Base-by-base conservation (phyloP, 306 rosid genomes). In the Cicer bijugum region DNA sequence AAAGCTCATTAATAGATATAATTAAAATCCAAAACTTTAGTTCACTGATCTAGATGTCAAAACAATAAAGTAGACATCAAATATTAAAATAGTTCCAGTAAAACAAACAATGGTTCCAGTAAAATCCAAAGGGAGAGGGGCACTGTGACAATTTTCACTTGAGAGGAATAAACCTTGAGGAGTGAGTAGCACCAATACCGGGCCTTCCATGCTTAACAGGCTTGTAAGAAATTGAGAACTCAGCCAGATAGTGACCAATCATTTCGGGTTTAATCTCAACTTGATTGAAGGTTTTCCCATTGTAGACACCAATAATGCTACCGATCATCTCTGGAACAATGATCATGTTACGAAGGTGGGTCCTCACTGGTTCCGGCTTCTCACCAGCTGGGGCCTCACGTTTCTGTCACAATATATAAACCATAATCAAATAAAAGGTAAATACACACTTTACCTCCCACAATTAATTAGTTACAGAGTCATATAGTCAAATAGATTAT, bases 131-230 rank as follows among this genome's bases (percentile, higher is more conserved):
- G 0, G 3, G 7, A 2, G 47, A 51, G 48, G 11, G 4, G n/a
- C 20, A 14, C 6, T 3, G 40, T 33, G 33, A 43, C 1, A 8
- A 38, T 71, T 58, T 70, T 93, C 93, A 93, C 89, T 93, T 93
- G 2, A 93, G 97, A 69, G 98, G 98, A 77, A 93, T 93, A 70
- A 93, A 93, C 96, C 98, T 93, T 6, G 98, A 93, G 0, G 98
- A 93, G 85, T 93, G 98, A 35, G 98, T 90, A 61, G 98, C 98
- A 84, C 98, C 98, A 66, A 93, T 93, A 86, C 98, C 97, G 1
- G 98, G 98, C 44, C 97, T 86, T 73, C 97, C 98, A 0, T 93
- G 98, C 89, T 93, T 93, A 59, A 93, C 98, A 4, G 97, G 97
- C 87, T 93, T 93, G 93, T 93, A 93, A 9, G 96, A 90, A 67